Evolutionary conservation across 2,329 filamentous ascomycete species (phyloP), one percentile per base, ranked within the genome.

Genomic region (Atkinsonella texensis): DNA sequence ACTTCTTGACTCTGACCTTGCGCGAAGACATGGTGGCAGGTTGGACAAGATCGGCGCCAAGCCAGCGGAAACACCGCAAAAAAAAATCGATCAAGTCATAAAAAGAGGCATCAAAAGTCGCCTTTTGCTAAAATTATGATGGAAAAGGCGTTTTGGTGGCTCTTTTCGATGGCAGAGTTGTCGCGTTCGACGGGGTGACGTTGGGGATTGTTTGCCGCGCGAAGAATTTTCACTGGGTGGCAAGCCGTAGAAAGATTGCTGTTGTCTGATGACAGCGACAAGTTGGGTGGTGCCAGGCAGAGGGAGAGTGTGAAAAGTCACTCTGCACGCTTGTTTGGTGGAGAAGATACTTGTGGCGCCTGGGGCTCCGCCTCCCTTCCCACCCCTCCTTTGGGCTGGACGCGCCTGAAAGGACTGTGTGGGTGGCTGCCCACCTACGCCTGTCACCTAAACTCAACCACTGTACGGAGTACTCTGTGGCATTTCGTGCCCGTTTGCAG

Each of bases 1-100:
- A 81, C 77, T 97, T 97, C 74, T 89, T 86, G 77, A 87, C 84
- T 67, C 86, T 80, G 67, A 89, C 82, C 71, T 84, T 84, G 70
- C 82, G 72, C 65, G 76, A 79, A 60, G 76, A 77, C 78, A 81
- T 81, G 72, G 66, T 73, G 71, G 66, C 66, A 60, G 62, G 63
- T 62, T 61, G 63, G 59, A 58, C 61, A 58, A 63, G 59, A 59
- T 65, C 63, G 66, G 67, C 65, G 63, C 62, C 59, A 63, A 69
- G 68, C 68, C 67, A 68, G 70, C 72, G 75, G 74, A 80, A 79
- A 77, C 74, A 65, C 73, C 77, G 73, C 74, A 62, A 74, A 74
- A 83, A 83, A 79, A 84, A 80, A 70, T 74, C 73, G 74, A 75
- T 81, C 70, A 77, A 69, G 68, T 71, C 74, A 80, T 81, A 80